Evolutionary conservation across 768 basidiomycete species (phyloP).

Genomic region (button mushroom (Agaricus bisporus)): DNA sequence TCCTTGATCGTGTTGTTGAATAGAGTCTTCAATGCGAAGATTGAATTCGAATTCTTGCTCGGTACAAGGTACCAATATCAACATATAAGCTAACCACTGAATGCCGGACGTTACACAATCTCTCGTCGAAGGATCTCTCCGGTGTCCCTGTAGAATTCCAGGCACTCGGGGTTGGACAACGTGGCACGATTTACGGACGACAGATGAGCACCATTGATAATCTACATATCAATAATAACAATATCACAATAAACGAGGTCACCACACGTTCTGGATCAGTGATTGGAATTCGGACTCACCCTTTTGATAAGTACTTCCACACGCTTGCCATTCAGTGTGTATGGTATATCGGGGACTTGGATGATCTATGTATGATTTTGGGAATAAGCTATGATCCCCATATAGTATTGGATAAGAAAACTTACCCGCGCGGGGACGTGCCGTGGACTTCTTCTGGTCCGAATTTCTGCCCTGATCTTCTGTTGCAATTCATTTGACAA

Average conservation of each 20-base stretch:
- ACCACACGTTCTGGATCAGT: conserved; percentile 13
- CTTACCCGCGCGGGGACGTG: conserved; percentile 73
- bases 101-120: conserved; percentile 18
- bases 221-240: conserved; percentile 29
- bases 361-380: conserved; percentile 42
- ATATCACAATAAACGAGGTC: conserved; percentile 9
- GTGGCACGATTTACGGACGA: conserved; percentile 67
- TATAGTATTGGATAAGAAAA: conserved; percentile 5
- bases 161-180: conserved; percentile 66
- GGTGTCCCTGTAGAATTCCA: conserved; percentile 52
- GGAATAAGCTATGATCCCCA: conserved; percentile 9
- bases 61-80: too few species aligned
- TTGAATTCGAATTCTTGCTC: too few species aligned
- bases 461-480: conserved; percentile 55
- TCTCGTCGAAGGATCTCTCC: conserved; percentile 46
- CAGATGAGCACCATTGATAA: conserved; percentile 73
- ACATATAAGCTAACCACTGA: too few species aligned
- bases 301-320: conserved; percentile 79
- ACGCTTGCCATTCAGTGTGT: conserved; percentile 76
- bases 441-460: conserved; percentile 57
- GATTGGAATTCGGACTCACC: conserved; percentile 28
- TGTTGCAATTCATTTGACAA: conserved; percentile 48
- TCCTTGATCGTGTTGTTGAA: too few species aligned
- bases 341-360: conserved; percentile 65
- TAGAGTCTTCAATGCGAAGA: too few species aligned